Percentiles rank a stretch among this genome's conserved stretches.
These are phyloP conservation scores for Lathyrus sativus DNA, from an alignment of 306 rosid genomes.

Conservation along the genomic window DNA sequence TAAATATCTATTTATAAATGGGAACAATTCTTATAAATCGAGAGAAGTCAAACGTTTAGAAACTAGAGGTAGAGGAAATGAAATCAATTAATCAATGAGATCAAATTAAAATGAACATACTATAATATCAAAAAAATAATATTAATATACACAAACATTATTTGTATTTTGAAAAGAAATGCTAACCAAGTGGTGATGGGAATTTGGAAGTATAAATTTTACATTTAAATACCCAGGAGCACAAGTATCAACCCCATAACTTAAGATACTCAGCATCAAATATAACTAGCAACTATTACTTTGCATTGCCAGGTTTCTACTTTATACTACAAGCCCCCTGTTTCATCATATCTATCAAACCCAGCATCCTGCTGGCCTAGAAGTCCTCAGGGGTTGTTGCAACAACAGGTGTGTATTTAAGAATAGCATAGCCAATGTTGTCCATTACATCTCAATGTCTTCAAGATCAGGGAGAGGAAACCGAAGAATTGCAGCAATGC, in stretches of 20 bases:
- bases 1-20: too few relatives aligned
- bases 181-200: slow-evolving; percentile 11
- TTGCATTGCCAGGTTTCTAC: slow-evolving; percentile 28
- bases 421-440: slow-evolving; percentile 21
- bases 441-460: slow-evolving; percentile 79
- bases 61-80: too few relatives aligned
- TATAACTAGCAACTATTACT: slow-evolving; percentile 25
- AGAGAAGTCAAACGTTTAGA: too few relatives aligned
- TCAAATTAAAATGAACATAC: too few relatives aligned
- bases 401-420: slow-evolving; percentile 21
- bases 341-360: slow-evolving; percentile 13
- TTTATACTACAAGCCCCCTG: slow-evolving; percentile 15
- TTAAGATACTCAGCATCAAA: slow-evolving; percentile 19
- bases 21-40: too few relatives aligned
- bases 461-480: slow-evolving; percentile 97
- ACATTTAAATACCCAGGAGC: slow-evolving; percentile 28
- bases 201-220: slow-evolving; percentile 17
- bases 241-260: slow-evolving; percentile 25
- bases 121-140: too few relatives aligned
- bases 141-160: too few relatives aligned
- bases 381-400: slow-evolving; percentile 11
- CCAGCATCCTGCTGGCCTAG: not conserved
- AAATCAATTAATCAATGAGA: too few relatives aligned
- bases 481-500: slow-evolving; percentile 89
- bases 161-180: too few relatives aligned